These are phyloP conservation scores for Polysphondylium violaceum DNA, from an alignment of 78 protist genomes.

Conservation along the genomic window DNA sequence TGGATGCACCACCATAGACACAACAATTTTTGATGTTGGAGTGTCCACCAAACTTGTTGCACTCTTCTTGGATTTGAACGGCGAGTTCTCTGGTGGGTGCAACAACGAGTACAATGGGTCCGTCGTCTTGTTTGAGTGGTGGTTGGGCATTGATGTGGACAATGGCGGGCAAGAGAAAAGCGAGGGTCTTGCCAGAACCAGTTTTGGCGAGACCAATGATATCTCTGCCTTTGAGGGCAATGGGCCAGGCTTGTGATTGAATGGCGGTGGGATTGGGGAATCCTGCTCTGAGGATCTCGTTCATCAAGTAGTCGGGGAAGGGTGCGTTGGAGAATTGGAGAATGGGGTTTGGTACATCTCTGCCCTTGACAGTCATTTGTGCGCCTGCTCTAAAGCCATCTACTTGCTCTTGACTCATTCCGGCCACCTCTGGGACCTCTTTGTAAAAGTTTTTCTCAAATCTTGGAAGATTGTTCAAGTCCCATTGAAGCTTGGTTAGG, in stretches of 20 bases:
- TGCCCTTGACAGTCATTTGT: constrained; percentile 49
- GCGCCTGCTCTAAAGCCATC: constrained; percentile 30
- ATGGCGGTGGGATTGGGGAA: constrained; percentile 96
- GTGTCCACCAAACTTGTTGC: constrained; percentile 74
- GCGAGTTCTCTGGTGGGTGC: constrained; percentile 92
- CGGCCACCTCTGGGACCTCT: constrained; percentile 34
- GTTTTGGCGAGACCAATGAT: constrained; percentile 96
- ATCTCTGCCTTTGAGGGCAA: constrained; percentile 92
- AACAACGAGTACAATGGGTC: constrained; percentile 86
- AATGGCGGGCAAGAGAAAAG: constrained; percentile 95
- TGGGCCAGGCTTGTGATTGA: constrained; percentile 98
- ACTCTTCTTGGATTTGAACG: constrained; percentile 90
- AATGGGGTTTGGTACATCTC: constrained; percentile 67
- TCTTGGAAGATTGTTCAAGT: constrained; percentile 12
- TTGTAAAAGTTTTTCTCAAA: constrained; percentile 83
- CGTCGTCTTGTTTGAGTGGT: constrained; percentile 49
- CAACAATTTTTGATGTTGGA: constrained; percentile 80
- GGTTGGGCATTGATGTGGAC: constrained; percentile 89
- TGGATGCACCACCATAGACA: constrained; percentile 98
- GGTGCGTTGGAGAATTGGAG: constrained; percentile 45
- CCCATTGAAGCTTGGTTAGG: constrained; percentile 23
- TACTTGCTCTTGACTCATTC: constrained; percentile 20
- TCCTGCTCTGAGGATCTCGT: constrained; percentile 50
- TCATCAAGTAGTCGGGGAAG: constrained; percentile 76
- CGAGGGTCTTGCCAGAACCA: constrained; percentile 98